Conservation (phyloP, 768 basidiomycete genomes). For the Leucocoprinus birnbaumii region DNA sequence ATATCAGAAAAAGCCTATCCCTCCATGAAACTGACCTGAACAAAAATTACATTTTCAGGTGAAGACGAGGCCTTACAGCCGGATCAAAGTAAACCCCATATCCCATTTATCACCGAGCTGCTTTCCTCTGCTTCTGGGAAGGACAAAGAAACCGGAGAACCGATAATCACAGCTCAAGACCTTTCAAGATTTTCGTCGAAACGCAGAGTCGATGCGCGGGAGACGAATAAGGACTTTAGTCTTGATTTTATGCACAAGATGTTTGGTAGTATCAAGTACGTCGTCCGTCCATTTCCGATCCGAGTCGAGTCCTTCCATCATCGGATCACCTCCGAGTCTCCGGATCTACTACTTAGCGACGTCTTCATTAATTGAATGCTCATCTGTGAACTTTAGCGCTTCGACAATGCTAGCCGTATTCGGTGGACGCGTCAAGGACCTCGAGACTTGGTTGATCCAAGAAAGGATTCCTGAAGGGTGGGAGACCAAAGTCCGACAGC, state of each 20-base stretch:
- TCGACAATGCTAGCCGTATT: conserved; percentile 40
- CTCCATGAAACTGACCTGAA: not conserved
- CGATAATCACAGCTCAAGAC: conserved; percentile 53
- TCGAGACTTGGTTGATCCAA: conserved; percentile 56
- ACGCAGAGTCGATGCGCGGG: conserved; percentile 55
- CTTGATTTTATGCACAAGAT: conserved; percentile 48
- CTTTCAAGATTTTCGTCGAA: conserved; percentile 53
- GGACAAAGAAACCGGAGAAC: conserved; percentile 36
- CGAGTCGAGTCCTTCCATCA: too few relatives aligned
- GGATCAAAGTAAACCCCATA: conserved; percentile 51
- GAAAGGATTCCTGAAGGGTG: conserved; percentile 71
- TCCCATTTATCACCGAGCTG: conserved; percentile 51
- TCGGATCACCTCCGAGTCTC: too few relatives aligned
- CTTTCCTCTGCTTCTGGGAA: conserved; percentile 58
- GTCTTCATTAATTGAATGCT: not conserved
- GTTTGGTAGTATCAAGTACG: conserved; percentile 68
- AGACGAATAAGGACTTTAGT: conserved; percentile 53
- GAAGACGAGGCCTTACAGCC: conserved; percentile 42
- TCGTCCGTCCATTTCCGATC: conserved; percentile 8
- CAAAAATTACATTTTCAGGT: conserved; percentile 34
- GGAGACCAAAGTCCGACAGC: conserved; percentile 58
- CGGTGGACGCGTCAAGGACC: conserved; percentile 56
- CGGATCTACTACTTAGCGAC: not conserved
- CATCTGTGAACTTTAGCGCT: not conserved
- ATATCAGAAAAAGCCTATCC: not conserved